Evolutionary conservation across 2,329 filamentous ascomycete species (phyloP), one percentile per base, ranked within the genome.

Genomic region (Trichoderma sp.): DNA sequence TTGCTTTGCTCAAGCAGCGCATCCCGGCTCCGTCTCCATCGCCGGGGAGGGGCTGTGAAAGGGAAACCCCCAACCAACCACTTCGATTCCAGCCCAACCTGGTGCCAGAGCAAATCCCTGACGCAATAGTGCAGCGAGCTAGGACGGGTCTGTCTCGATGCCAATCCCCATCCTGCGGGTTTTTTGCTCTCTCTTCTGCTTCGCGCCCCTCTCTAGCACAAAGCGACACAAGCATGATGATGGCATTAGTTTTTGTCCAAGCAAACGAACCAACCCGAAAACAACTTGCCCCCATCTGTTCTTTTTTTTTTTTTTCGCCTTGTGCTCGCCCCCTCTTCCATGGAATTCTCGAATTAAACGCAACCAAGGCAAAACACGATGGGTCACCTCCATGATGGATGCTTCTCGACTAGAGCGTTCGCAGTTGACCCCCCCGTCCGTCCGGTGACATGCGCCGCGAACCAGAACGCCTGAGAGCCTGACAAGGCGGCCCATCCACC

Each of bases 81-180:
- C 25, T 50, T 5, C 59, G 45, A 52, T 63, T 63, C 59, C 59
- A 63, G 59, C 59, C 59, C 59, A 63, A 63, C 32, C 25, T 52
- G 29, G 27, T 22, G n/a, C 42, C 42, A 45, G n/a, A 45, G n/a
- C 37, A 15, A 39, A 39, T 19, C 22, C 50, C 58, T 68, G 66
- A 68, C 66, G 66, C 66, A 68, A 68, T 68, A 39, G 42, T 67
- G 64, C 64, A 67, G 64, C 53, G 22, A 39, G 42, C 64, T 56
- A 65, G 53, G 25, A 22, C 48, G n/a, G n/a, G 29, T 22, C 27
- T 54, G 27, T 35, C 27, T 54, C 27, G n/a, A 35, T 45, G 42
- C 57, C 17, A 35, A 22, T 15, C 54, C 15, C 32, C 32, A 64
- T 53, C 61, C 10, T 67, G 53, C 64, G 45, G 34, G 58, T 45